phyloP scores from a whole-genome alignment of 768 basidiomycete genomes.

The Russula sp. region DNA sequence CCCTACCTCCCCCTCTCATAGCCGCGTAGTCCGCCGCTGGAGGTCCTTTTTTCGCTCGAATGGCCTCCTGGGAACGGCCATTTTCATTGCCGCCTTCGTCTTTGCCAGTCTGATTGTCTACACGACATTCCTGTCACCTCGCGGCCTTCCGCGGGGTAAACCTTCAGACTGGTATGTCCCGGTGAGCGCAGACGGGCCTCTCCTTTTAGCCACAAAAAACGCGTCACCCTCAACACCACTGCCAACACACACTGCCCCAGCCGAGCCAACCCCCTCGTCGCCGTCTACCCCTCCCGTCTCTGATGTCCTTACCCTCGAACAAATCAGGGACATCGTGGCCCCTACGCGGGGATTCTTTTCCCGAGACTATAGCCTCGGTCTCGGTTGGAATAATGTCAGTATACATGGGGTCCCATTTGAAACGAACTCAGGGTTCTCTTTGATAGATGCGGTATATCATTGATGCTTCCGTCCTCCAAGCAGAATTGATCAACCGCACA shows the following conservation, averaged over 20 bases:
- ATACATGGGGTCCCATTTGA: neutral
- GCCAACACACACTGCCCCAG: neutral
- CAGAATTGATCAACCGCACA: conserved; percentile 37
- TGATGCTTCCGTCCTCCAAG: conserved; percentile 38
- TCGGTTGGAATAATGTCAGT: conserved; percentile 45
- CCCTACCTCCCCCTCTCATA: neutral
- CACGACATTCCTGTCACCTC: neutral
- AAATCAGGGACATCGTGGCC: conserved; percentile 30
- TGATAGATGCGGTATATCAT: conserved; percentile 42
- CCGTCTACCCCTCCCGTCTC: neutral
- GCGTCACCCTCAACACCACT: neutral
- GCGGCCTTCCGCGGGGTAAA: neutral
- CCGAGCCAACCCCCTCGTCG: neutral
- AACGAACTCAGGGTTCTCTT: neutral
- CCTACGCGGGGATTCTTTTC: conserved; percentile 37
- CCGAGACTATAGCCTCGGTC: conserved; percentile 37
- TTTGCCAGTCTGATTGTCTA: conserved; percentile 9
- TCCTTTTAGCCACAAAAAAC: neutral
- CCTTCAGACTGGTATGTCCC: neutral
- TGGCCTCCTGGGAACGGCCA: neutral
- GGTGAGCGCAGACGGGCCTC: neutral
- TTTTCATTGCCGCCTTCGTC: conserved; percentile 4
- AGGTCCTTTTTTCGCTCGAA: neutral
- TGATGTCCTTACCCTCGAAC: conserved; percentile 27
- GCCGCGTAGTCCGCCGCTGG: conserved; percentile 2